Conservation (phyloP, 768 basidiomycete genomes). For the Hericium rajendrae region DNA sequence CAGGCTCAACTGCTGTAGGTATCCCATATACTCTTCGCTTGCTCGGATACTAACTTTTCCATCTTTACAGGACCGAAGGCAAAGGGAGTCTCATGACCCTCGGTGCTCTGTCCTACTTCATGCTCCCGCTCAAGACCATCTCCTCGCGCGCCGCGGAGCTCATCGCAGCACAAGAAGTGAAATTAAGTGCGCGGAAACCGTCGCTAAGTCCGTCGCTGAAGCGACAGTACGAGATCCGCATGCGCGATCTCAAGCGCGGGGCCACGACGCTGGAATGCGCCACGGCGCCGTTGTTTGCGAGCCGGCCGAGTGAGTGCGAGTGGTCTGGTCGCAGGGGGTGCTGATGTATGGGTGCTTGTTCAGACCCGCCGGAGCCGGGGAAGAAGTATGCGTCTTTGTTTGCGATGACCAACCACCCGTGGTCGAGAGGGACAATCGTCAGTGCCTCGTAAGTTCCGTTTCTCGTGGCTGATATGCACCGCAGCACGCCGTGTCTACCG, state of each 20-base stretch:
- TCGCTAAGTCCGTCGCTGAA: slow-evolving; percentile 23
- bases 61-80: not conserved
- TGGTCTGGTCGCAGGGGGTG: not conserved
- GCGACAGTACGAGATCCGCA: slow-evolving; percentile 32
- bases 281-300: slow-evolving; percentile 18
- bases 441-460: slow-evolving; percentile 8
- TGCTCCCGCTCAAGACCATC: slow-evolving; percentile 13
- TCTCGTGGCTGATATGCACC: not conserved
- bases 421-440: slow-evolving; percentile 42
- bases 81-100: not conserved
- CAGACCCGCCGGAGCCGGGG: slow-evolving; percentile 27
- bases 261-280: slow-evolving; percentile 26
- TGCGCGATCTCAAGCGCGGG: slow-evolving; percentile 22
- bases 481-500: slow-evolving; percentile 23
- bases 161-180: slow-evolving; percentile 17
- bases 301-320: slow-evolving; percentile 16
- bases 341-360: not conserved
- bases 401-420: slow-evolving; percentile 30
- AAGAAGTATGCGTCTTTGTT: slow-evolving; percentile 34
- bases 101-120: not conserved
- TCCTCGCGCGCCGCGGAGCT: slow-evolving; percentile 16
- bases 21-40: not conserved
- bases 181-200: slow-evolving; percentile 13
- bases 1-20: slow-evolving; percentile 15
- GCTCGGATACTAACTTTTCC: not conserved